Percentiles rank a stretch among this genome's conserved stretches.
phyloP scores from a whole-genome alignment of 768 basidiomycete species.

The Calocybe gangraenosa region DNA sequence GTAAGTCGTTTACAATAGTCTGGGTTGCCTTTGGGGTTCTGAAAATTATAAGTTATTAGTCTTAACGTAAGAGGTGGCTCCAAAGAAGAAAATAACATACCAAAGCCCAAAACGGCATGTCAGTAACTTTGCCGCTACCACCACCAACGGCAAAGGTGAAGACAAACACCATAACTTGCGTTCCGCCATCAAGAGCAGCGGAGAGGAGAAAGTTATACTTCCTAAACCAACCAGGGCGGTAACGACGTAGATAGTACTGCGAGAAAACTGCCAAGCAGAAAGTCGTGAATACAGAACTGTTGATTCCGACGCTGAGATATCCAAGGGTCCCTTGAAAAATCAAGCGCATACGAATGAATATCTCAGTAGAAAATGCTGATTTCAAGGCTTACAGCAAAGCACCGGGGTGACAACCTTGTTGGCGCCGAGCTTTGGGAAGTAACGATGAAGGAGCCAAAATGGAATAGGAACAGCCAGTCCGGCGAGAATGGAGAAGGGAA shows the following conservation, averaged over 20 bases:
- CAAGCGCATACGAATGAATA: too few species aligned
- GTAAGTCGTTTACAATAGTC: slow-evolving; percentile 28
- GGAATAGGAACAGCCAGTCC: slow-evolving; percentile 52
- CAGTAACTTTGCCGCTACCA: slow-evolving; percentile 19
- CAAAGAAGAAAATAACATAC: slow-evolving; percentile 7
- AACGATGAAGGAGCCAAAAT: slow-evolving; percentile 46
- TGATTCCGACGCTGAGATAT: slow-evolving; percentile 53
- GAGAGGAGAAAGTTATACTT: slow-evolving; percentile 49
- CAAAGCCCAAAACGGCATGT: slow-evolving; percentile 23
- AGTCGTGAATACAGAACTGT: slow-evolving; percentile 46
- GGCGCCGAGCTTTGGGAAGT: slow-evolving; percentile 43
- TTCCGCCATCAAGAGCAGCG: slow-evolving; percentile 50
- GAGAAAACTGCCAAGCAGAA: slow-evolving; percentile 43
- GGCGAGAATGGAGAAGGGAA: slow-evolving; percentile 42
- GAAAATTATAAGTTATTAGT: slow-evolving; percentile 18
- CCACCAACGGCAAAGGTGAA: slow-evolving; percentile 27
- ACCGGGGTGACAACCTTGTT: slow-evolving; percentile 49
- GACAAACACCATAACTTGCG: slow-evolving; percentile 34
- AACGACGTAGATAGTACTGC: slow-evolving; percentile 40
- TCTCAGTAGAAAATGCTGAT: background rate
- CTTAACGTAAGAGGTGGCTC: background rate
- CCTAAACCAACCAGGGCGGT: slow-evolving; percentile 41
- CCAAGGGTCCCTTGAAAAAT: slow-evolving; percentile 44
- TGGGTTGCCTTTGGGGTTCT: too few species aligned
- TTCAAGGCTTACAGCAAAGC: slow-evolving; percentile 28